Conservation (phyloP, 495 filamentous ascomycete genomes). For the Lasiosphaeria miniovina region DNA sequence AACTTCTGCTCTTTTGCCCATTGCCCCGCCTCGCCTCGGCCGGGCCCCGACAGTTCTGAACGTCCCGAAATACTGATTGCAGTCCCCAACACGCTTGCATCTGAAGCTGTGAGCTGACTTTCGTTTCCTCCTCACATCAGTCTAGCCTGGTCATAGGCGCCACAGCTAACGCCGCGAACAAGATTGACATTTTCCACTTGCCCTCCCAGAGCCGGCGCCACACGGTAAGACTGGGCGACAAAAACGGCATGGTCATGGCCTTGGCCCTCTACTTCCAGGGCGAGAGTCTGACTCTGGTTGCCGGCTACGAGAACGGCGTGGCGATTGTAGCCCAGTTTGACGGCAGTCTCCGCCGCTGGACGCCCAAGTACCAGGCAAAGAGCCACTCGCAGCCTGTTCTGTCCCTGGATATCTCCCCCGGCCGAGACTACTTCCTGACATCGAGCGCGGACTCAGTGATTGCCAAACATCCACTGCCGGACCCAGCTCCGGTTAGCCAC, state of each 20-base stretch:
- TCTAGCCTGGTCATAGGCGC: background rate
- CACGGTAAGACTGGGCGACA: slow-evolving; percentile 58
- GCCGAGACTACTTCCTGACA: slow-evolving; percentile 64
- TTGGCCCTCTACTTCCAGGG: slow-evolving; percentile 57
- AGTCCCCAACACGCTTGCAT: slow-evolving; percentile 72
- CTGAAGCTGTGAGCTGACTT: slow-evolving; percentile 58
- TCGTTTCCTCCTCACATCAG: background rate
- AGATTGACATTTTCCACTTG: slow-evolving; percentile 85
- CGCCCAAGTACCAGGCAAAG: slow-evolving; percentile 60
- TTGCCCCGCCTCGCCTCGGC: slow-evolving; percentile 33
- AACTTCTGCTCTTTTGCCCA: slow-evolving; percentile 92
- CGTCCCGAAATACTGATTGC: slow-evolving; percentile 56
- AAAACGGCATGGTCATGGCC: slow-evolving; percentile 91
- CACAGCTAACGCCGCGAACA: slow-evolving; percentile 1
- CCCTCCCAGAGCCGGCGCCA: slow-evolving; percentile 67
- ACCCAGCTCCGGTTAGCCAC: slow-evolving; percentile 1
- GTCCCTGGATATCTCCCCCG: slow-evolving; percentile 65
- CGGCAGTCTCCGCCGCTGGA: slow-evolving; percentile 45
- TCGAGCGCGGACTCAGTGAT: slow-evolving; percentile 72
- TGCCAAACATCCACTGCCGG: slow-evolving; percentile 52
- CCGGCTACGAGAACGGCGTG: slow-evolving; percentile 87
- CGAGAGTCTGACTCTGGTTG: slow-evolving; percentile 49
- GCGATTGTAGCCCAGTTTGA: slow-evolving; percentile 53
- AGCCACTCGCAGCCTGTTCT: slow-evolving; percentile 82
- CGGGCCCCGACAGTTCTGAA: background rate